Evolutionary conservation across 2,329 filamentous ascomycete species (phyloP).

Genomic region (Sclerotinia sclerotiorum): DNA sequence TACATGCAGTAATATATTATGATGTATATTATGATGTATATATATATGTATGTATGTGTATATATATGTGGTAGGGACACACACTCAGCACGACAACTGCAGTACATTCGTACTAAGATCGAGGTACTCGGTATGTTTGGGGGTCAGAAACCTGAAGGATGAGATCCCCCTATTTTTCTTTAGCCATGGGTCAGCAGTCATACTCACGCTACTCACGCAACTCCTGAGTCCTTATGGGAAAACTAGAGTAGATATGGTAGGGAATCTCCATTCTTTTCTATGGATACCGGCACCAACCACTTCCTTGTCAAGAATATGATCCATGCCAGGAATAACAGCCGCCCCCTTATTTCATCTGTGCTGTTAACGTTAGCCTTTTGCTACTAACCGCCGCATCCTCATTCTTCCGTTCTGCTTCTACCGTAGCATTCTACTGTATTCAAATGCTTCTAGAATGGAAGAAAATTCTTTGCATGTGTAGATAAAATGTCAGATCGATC

Average conservation of each 20-base stretch:
- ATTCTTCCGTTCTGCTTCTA: slow-evolving; percentile 4
- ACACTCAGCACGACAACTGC: not conserved
- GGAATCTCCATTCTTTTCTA: not conserved
- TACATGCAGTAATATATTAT: not conserved
- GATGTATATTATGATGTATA: not conserved
- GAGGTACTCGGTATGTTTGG: not conserved
- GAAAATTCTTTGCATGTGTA: not conserved
- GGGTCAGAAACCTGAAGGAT: slow-evolving; percentile 2
- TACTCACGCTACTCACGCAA: slow-evolving; percentile 2
- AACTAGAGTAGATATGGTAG: not conserved
- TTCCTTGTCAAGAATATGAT: not conserved
- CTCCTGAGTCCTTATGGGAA: slow-evolving; percentile 1
- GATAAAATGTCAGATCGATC: not conserved
- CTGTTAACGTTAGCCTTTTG: not conserved
- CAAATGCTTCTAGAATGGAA: slow-evolving; percentile 7
- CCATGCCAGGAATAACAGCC: slow-evolving; percentile 3
- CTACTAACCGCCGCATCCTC: slow-evolving; percentile 10
- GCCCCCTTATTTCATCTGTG: not conserved
- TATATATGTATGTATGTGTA: not conserved
- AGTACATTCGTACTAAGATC: not conserved
- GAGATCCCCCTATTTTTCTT: slow-evolving; percentile 6
- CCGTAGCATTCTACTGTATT: not conserved
- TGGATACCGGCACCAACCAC: not conserved
- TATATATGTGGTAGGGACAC: not conserved
- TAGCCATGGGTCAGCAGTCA: not conserved